These are phyloP conservation scores for Gossypioides kirkii DNA, from an alignment of 345 rosid species.

Conservation along the genomic window DNA sequence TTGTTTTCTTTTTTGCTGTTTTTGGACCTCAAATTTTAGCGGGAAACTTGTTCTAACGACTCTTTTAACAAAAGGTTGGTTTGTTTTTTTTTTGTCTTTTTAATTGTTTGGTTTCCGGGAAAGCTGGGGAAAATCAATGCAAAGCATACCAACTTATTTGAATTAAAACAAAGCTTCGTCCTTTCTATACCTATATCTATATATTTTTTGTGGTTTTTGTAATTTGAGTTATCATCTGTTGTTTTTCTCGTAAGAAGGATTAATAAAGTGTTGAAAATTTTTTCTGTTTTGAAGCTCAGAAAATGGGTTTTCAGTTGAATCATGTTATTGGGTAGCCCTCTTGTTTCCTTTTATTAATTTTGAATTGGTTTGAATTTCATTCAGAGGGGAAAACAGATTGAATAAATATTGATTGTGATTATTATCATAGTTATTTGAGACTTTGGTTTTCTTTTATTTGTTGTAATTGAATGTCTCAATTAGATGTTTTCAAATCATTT, in stretches of 20 bases:
- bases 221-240: not conserved
- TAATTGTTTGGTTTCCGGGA: slow-evolving; percentile 23
- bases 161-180: not conserved
- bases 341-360: not conserved
- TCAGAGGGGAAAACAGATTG: not conserved
- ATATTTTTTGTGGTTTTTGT: not conserved
- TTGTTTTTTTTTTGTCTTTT: not conserved
- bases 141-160: not conserved
- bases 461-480: not conserved
- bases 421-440: not conserved
- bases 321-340: not conserved
- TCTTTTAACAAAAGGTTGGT: slow-evolving; percentile 22
- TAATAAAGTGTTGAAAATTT: not conserved
- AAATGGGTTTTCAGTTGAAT: not conserved
- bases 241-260: not conserved
- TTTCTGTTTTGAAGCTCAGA: not conserved
- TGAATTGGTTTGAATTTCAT: not conserved
- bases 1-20: not conserved
- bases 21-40: slow-evolving; percentile 31
- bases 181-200: not conserved
- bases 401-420: not conserved
- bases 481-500: not conserved
- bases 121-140: slow-evolving; percentile 8
- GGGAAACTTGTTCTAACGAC: slow-evolving; percentile 35
- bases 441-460: not conserved